These are phyloP conservation scores for Trichosporon ovoides DNA, from an alignment of 1,284 basidiomycete genomes.

Conservation along the genomic window DNA sequence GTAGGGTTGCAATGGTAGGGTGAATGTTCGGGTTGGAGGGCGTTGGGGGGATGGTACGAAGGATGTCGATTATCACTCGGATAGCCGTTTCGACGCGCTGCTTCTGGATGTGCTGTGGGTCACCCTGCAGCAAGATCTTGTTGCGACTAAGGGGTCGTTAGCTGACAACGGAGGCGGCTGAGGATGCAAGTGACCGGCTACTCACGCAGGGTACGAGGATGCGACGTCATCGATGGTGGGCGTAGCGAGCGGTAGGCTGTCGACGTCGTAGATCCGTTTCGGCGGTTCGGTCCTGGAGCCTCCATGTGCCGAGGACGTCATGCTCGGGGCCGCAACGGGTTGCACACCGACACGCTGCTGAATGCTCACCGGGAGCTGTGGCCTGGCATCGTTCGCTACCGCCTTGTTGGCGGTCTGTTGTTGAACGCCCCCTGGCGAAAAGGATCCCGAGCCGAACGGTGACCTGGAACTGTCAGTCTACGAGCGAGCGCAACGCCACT, in stretches of 20 bases:
- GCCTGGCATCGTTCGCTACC: slow-evolving; percentile 4
- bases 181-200: neutral
- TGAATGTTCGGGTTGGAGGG: slow-evolving; percentile 22
- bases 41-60: slow-evolving; percentile 34
- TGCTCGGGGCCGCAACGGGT: neutral
- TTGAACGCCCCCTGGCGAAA: slow-evolving; percentile 4
- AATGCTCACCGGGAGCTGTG: slow-evolving; percentile 1
- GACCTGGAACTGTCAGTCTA: slow-evolving; percentile 8
- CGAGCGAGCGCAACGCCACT: slow-evolving; percentile 9
- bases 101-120: slow-evolving; percentile 42
- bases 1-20: slow-evolving; percentile 19
- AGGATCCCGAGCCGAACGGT: slow-evolving; percentile 10
- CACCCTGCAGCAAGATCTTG: slow-evolving; percentile 40
- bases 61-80: slow-evolving; percentile 44
- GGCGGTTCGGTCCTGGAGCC: slow-evolving; percentile 40
- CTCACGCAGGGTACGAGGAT: slow-evolving; percentile 19
- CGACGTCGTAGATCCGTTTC: slow-evolving; percentile 36
- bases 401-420: slow-evolving; percentile 12
- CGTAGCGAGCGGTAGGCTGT: slow-evolving; percentile 23
- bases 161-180: slow-evolving; percentile 15
- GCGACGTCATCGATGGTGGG: slow-evolving; percentile 30
- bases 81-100: slow-evolving; percentile 47
- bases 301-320: slow-evolving; percentile 25
- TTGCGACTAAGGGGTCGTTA: slow-evolving; percentile 28
- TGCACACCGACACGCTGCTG: neutral